Evolutionary conservation across 1,284 basidiomycete genomes (phyloP), one percentile per base, ranked within the genome.

Genomic region (Rhodotorula sp.): DNA sequence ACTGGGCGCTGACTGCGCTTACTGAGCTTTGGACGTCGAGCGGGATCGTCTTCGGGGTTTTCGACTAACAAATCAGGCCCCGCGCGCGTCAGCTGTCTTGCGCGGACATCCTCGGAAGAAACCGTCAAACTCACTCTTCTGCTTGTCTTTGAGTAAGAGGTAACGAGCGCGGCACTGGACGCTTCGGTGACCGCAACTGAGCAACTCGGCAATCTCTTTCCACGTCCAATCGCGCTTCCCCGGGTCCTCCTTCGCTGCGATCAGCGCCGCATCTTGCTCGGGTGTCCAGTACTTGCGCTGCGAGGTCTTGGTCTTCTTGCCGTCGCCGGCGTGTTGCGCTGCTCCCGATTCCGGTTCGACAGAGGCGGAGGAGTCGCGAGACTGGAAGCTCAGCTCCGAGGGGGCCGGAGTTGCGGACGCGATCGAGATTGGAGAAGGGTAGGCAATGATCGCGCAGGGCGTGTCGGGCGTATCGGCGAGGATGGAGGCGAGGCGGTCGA

Each of bases 91-190:
- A 66, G 54, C 58, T 43, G 39, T 43, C 39, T 43, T 43, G 39
- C 39, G 39, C 39, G 10, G 39, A 7, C 39, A 43, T 43, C 12
- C 39, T 16, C 5, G 16, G 5, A 46, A 8, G 18, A 16, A 6
- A 6, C 39, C 3, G 43, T 4, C 5, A 47, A 18, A 56, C 52
- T 34, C 62, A 63, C 62, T 56, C n/a, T 56, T 56, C 39, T 56
- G 51, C 52, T 63, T 63, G 62, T 63, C 62, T 43, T 63, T 63
- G 34, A 63, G 39, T 14, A 63, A 18, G 23, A 56, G 10, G 39
- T 56, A 63, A 39, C 62, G 14, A 8, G 62, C 62, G 39, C 62
- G 7, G 43, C 62, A 63, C 62, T 63, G 51, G 18, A 56, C 43
- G 8, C 52, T 43, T n/a, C 51, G 43, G n/a, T 56, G 62, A 5